Conservation (phyloP, 345 rosid species). For the Excoecaria agallocha region DNA sequence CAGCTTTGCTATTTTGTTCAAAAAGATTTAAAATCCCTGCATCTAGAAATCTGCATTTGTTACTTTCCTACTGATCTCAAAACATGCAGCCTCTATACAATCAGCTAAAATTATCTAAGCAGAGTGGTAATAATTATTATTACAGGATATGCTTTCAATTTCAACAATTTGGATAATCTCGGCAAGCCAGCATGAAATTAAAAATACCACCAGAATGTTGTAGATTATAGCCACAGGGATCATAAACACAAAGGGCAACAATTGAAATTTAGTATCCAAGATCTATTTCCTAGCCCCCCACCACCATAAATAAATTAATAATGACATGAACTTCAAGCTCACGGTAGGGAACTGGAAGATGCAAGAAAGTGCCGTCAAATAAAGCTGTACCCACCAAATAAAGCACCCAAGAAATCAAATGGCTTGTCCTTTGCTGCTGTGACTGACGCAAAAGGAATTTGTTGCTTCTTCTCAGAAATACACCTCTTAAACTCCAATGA, state of each 20-base stretch:
- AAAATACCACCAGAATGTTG: too few species aligned
- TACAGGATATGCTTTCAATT: too few species aligned
- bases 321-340: not conserved
- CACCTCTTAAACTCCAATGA: conserved; percentile 26
- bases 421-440: conserved; percentile 57
- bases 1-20: not conserved
- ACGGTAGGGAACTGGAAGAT: not conserved
- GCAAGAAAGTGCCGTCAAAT: not conserved
- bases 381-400: conserved; percentile 44
- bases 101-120: too few species aligned
- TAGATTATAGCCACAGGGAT: not conserved
- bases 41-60: not conserved
- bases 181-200: too few species aligned
- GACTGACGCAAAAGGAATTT: conserved; percentile 59
- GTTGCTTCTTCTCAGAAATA: conserved; percentile 17
- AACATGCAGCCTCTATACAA: not conserved
- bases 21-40: not conserved
- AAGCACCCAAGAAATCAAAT: conserved; percentile 59
- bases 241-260: not conserved
- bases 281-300: not conserved
- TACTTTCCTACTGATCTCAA: not conserved
- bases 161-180: too few species aligned
- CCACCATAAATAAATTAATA: not conserved
- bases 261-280: not conserved
- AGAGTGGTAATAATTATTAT: too few species aligned